phyloP scores from a whole-genome alignment of 2,329 filamentous ascomycete species.

The Teratosphaeriaceae sp. region DNA sequence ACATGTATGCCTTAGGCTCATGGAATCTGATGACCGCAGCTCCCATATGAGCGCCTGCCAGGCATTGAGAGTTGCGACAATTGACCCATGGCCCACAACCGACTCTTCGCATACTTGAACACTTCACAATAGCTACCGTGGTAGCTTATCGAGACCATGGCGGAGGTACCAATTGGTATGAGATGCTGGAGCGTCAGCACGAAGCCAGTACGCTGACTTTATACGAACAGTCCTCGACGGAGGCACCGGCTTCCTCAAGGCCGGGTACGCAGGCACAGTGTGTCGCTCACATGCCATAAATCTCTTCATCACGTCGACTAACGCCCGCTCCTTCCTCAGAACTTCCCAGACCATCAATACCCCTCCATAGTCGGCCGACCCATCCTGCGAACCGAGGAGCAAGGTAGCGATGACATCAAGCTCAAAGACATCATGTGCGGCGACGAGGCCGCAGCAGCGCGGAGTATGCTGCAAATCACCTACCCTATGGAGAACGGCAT shows the following conservation, averaged over 20 bases:
- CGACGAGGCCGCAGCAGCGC: slow-evolving; percentile 99
- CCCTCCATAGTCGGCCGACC: slow-evolving; percentile 97
- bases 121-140: no score
- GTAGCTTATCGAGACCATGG: no score
- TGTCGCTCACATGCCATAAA: slow-evolving; percentile 17
- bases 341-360: slow-evolving; percentile 98
- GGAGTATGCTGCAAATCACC: slow-evolving; percentile 99
- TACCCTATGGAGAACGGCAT: slow-evolving; percentile 99
- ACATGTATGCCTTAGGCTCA: no score
- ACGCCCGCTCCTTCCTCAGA: slow-evolving; percentile 47
- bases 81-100: no score
- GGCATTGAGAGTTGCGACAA: no score
- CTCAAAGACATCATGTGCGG: slow-evolving; percentile 99
- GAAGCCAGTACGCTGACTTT: slow-evolving; percentile 10
- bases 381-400: slow-evolving; percentile 96
- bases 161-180: no score
- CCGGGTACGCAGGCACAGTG: slow-evolving; percentile 91
- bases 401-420: slow-evolving; percentile 56
- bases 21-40: no score
- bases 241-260: slow-evolving; percentile 99
- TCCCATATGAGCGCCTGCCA: no score
- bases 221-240: slow-evolving; percentile 80
- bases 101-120: no score
- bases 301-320: no score
- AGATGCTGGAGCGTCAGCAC: no score